Base-by-base conservation (phyloP, 805 yeast genomes). In the Candida nitratophila region DNA sequence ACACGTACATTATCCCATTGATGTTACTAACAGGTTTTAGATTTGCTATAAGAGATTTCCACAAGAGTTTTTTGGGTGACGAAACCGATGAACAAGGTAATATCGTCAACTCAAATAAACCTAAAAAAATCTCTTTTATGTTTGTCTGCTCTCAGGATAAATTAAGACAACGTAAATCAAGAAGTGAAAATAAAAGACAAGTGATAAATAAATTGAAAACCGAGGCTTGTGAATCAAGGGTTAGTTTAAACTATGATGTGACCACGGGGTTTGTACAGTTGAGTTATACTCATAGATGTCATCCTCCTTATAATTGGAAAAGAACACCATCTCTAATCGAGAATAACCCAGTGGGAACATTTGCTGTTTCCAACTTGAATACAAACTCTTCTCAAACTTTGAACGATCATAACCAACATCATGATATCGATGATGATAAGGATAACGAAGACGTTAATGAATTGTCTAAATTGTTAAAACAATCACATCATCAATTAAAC, bases 91-190 rank as follows among this genome's bases (percentile, higher is more conserved):
- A 20, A 9, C 32, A 41, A n/a, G 43, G 43, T 11, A 34, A 34
- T 35, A 2, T 33, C 5, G 19, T 20, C 14, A 69, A 69, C 31
- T 70, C 71, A 5, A 56, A 65, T 33, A 66, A 64, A 46, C 55
- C 67, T 8, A 68, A 68, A 43, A 69, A 67, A 47, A 59, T 69
- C 33, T 58, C 71, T 1, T 70, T 72, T 61, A 68, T 64, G 66
- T 71, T 66, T 45, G 63, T 71, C 26, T 71, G 76, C 45, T 66
- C 73, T 2, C 75, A 71, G 43, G 76, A 71, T 46, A 61, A 57
- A 39, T 50, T 58, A n/a, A 60, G 69, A 21, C 71, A 70, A 45
- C 60, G 76, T 40, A 67, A 65, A 46, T 64, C 73, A 11, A 53
- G 74, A 44, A 64, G 73, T 36, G 65, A 59, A 8, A 56, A 65